Base-by-base conservation (phyloP, 441 rosid genomes). In the Brassica hybrid region DNA sequence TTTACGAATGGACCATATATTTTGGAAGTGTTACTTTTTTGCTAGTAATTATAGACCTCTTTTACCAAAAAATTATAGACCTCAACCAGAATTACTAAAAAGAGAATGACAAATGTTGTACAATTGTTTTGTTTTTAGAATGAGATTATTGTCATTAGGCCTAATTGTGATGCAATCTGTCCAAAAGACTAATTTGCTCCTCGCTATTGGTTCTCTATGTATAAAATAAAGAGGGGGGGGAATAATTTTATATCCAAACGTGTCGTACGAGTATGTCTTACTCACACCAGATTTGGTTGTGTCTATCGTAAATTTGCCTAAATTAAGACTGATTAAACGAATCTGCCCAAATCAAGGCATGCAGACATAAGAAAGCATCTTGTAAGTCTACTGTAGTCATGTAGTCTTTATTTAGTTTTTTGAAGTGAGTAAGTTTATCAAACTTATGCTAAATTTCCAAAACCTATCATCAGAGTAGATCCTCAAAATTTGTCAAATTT, bases 1-100 rank as follows among this genome's bases (percentile, higher is more conserved):
- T 59, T 65, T 66, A 57, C 7, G 19, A 56, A 74, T 23, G 32
- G 59, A 73, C 59, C 32, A 66, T 65, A 65, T 21, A 54, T 30
- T 73, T 50, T 34, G 9, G 30, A 25, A 63, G 18, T 38, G 16
- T 43, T 67, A 25, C 48, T 67, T 66, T 61, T 19, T 69, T 41
- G 23, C 38, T 60, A 18, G 38, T 48, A 68, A 75, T 59, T 30
- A 18, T 61, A 38, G 43, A 56, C 19, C 23, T 32, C 69, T 21
- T 21, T 21, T 21, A 21, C 23, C 23, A 21, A 21, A 21, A 21
- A 21, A 21, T 1, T 18, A 17, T 34, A 38, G 43, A 56, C 19
- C 23, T 32, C 69, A 60, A 67, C 67, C 38, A 67, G 62, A 60
- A 41, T 48, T 14, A 60, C 68, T 43, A 3, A 9, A 25, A 73